Conservation (phyloP, 2,329 filamentous ascomycete genomes). For the Cladorrhinum sp. region DNA sequence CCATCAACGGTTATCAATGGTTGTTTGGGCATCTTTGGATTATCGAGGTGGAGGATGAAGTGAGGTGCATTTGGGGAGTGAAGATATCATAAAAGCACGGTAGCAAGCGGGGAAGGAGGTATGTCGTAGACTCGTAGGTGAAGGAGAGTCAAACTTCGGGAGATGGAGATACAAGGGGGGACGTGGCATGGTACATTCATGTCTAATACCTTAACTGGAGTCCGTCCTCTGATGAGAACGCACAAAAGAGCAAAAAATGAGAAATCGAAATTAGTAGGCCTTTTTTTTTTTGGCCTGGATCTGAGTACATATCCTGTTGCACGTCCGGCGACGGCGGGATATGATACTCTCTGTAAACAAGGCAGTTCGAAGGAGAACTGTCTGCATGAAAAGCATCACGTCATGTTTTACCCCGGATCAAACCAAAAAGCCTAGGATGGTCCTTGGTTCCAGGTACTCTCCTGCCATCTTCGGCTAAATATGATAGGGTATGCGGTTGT, state of each 20-base stretch:
- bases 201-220: neutral
- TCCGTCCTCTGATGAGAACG: neutral
- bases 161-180: neutral
- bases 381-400: too few species aligned
- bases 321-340: too few species aligned
- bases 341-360: too few species aligned
- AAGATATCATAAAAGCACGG: neutral
- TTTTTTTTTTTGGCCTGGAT: too few species aligned
- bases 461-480: too few species aligned
- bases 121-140: neutral
- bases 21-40: neutral
- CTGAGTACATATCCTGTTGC: too few species aligned
- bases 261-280: neutral
- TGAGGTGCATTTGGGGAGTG: neutral
- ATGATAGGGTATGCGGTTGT: too few species aligned
- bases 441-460: too few species aligned
- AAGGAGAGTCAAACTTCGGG: neutral
- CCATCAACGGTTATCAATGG: neutral
- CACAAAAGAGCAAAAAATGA: neutral
- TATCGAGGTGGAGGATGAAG: neutral
- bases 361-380: too few species aligned
- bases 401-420: too few species aligned
- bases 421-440: too few species aligned
- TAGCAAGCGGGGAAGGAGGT: neutral
- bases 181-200: neutral